A percentile compares a stretch with the other conserved stretches of the same genome.
Conservation (phyloP, 495 filamentous ascomycete species). For the Antarctomyces pellizariae region DNA sequence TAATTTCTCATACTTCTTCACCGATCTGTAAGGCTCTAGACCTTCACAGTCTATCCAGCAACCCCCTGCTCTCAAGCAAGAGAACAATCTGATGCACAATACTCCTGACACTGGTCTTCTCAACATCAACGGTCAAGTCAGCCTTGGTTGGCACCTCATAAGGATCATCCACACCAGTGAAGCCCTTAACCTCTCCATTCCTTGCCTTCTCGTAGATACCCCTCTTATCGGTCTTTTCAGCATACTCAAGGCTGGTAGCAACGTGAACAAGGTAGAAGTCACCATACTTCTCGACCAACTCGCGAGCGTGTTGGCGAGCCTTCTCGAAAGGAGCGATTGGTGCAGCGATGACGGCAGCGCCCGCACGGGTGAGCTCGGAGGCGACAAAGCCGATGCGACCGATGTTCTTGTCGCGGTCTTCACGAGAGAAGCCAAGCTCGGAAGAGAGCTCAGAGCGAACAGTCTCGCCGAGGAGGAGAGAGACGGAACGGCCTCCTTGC, state of each 20-base stretch:
- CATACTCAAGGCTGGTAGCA: constrained; percentile 72
- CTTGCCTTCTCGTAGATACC: constrained; percentile 76
- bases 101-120: constrained; percentile 69
- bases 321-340: constrained; percentile 89
- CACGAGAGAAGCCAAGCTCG: constrained; percentile 82
- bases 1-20: too few species aligned
- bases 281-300: constrained; percentile 68
- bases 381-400: constrained; percentile 92
- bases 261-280: constrained; percentile 91
- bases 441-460: constrained; percentile 82
- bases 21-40: too few species aligned
- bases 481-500: constrained; percentile 85
- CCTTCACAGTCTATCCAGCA: constrained; percentile 37
- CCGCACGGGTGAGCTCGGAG: constrained; percentile 74
- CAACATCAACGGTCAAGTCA: constrained; percentile 61
- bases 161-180: constrained; percentile 95
- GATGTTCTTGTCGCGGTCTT: constrained; percentile 90
- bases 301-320: constrained; percentile 48
- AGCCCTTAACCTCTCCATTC: constrained; percentile 84
- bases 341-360: constrained; percentile 86
- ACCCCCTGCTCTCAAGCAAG: constrained; percentile 72
- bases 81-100: constrained; percentile 95
- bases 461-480: constrained; percentile 82
- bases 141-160: constrained; percentile 74
- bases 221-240: constrained; percentile 83